Evolutionary conservation across 2,329 filamentous ascomycete genomes (phyloP).

Genomic region (Calonectria pteridis): DNA sequence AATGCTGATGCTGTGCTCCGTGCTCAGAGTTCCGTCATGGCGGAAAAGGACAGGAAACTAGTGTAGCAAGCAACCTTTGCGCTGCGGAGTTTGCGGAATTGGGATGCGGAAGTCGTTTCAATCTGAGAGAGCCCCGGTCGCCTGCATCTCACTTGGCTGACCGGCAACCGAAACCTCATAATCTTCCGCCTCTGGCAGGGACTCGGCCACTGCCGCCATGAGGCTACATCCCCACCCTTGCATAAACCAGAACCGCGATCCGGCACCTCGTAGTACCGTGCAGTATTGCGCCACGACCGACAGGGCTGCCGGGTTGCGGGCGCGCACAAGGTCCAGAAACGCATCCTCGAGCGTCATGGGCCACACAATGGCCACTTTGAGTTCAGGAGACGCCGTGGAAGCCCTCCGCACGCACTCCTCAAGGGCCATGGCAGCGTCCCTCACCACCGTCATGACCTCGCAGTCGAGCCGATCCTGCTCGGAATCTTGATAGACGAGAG

Average conservation of each 20-base stretch:
- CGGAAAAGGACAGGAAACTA: neutral
- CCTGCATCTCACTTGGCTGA: too few relatives aligned
- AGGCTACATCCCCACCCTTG: neutral
- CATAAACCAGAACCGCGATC: conserved; percentile 10
- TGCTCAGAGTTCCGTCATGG: too few relatives aligned
- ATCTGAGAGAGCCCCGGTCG: too few relatives aligned
- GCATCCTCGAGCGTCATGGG: conserved; percentile 12
- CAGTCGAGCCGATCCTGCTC: neutral
- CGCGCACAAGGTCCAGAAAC: conserved; percentile 9
- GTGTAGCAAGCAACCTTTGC: too few relatives aligned
- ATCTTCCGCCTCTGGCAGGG: neutral
- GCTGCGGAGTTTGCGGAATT: too few relatives aligned
- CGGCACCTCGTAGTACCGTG: conserved; percentile 3
- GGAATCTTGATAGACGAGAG: neutral
- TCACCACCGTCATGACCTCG: neutral
- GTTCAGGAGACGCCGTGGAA: conserved; percentile 9
- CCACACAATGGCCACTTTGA: conserved; percentile 19
- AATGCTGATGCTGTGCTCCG: neutral
- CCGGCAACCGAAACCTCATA: neutral
- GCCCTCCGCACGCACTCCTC: neutral
- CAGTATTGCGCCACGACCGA: conserved; percentile 16
- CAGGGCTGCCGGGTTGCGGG: conserved; percentile 1
- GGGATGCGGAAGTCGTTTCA: too few relatives aligned
- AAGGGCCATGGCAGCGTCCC: neutral
- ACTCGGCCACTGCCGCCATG: neutral